A percentile compares a stretch with the other conserved stretches of the same genome.
phyloP scores from a whole-genome alignment of 257 asterid species.

The Thymus quinquecostatus region DNA sequence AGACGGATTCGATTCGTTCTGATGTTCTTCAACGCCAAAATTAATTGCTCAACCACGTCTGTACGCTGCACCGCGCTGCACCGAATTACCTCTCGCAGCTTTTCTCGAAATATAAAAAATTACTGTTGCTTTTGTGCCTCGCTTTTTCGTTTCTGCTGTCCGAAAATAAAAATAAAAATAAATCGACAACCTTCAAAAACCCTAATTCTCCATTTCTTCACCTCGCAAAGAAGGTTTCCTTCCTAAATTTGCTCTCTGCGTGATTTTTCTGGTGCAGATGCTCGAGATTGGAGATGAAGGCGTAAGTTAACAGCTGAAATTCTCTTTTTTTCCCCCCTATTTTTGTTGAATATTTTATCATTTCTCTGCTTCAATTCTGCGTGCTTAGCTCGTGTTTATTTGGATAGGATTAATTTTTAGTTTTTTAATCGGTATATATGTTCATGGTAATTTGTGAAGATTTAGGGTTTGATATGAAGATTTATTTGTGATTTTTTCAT shows the following conservation, averaged over 20 bases:
- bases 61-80: slow-evolving; percentile 17
- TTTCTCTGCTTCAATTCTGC: neutral
- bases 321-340: neutral
- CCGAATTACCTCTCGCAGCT: neutral
- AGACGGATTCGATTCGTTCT: neutral
- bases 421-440: neutral
- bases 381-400: slow-evolving; percentile 16
- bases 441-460: neutral
- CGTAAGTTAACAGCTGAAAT: slow-evolving; percentile 2
- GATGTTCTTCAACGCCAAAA: no score
- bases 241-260: neutral
- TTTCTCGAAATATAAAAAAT: neutral
- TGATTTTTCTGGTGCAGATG: slow-evolving; percentile 4
- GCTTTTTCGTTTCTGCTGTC: slow-evolving; percentile 17
- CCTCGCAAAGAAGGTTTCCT: neutral
- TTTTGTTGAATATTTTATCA: slow-evolving; percentile 16
- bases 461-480: neutral
- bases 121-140: neutral
- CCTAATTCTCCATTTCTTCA: slow-evolving; percentile 27
- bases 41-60: neutral
- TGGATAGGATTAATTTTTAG: neutral
- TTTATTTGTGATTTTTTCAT: slow-evolving; percentile 15
- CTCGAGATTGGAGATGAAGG: slow-evolving; percentile 1
- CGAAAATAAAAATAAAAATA: neutral
- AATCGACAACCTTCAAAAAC: slow-evolving; percentile 21